Evolutionary conservation across 108 stramenopile species (phyloP).

Genomic region (Chaetoceros muelleri): DNA sequence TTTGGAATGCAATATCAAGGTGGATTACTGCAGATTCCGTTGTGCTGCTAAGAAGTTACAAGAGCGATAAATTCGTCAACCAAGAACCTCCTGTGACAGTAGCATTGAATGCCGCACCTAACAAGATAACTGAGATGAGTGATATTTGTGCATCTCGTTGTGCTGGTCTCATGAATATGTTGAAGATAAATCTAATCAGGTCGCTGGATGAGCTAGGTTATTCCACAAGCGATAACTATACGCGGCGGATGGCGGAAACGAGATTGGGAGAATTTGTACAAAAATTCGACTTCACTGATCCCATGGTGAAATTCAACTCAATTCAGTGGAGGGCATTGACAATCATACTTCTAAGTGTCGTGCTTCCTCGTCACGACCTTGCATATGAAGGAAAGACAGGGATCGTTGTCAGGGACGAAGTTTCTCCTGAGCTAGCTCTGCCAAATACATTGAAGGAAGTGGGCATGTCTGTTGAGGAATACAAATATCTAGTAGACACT

Average conservation of each 20-base stretch:
- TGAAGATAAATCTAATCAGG: slow-evolving; percentile 42
- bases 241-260: slow-evolving; percentile 20
- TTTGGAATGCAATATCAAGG: slow-evolving; percentile 28
- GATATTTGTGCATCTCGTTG: slow-evolving; percentile 56
- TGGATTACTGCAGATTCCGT: slow-evolving; percentile 37
- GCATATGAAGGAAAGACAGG: slow-evolving; percentile 3
- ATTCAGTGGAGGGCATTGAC: slow-evolving; percentile 62
- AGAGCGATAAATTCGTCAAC: background rate
- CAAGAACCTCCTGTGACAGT: background rate
- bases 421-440: background rate
- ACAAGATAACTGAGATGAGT: slow-evolving; percentile 10
- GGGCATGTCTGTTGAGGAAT: slow-evolving; percentile 45
- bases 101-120: background rate
- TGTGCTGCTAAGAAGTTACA: slow-evolving; percentile 6
- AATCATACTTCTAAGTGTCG: slow-evolving; percentile 45
- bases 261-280: slow-evolving; percentile 46
- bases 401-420: background rate
- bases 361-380: slow-evolving; percentile 13
- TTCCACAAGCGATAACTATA: slow-evolving; percentile 6
- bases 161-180: slow-evolving; percentile 60
- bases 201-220: slow-evolving; percentile 33
- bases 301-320: slow-evolving; percentile 37
- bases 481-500: slow-evolving; percentile 28
- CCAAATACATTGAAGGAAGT: slow-evolving; percentile 30
- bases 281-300: slow-evolving; percentile 41